These are phyloP conservation scores for Limonium bicolor DNA, from an alignment of 148 eudicot genomes.

Conservation along the genomic window DNA sequence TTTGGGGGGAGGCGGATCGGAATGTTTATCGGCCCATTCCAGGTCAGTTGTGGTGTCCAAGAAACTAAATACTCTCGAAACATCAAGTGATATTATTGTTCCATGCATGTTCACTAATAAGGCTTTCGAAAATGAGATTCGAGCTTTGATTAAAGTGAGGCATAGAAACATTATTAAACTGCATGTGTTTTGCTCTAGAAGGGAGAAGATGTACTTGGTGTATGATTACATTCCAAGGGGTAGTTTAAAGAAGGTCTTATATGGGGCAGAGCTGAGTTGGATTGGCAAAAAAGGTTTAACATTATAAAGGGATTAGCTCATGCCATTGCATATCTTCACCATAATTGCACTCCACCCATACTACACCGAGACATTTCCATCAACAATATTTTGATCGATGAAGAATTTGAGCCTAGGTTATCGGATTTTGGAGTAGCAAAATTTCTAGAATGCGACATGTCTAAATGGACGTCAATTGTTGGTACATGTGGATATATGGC, in stretches of 20 bases:
- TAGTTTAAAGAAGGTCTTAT: slow-evolving; percentile 45
- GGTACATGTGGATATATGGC: slow-evolving; percentile 98
- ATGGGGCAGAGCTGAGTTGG: slow-evolving; percentile 23
- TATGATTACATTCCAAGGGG: slow-evolving; percentile 70
- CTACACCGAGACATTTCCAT: slow-evolving; percentile 66
- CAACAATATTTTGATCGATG: slow-evolving; percentile 58
- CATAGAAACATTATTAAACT: slow-evolving; percentile 75
- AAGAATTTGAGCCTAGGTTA: slow-evolving; percentile 50
- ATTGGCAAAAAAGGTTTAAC: slow-evolving; percentile 51
- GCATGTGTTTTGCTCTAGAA: slow-evolving; percentile 43
- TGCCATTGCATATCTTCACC: slow-evolving; percentile 69
- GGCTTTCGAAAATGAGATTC: slow-evolving; percentile 72
- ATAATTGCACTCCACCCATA: slow-evolving; percentile 64
- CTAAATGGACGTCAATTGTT: slow-evolving; percentile 63
- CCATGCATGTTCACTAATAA: slow-evolving; percentile 17
- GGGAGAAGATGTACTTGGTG: slow-evolving; percentile 43
- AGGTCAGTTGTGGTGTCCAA: slow-evolving; percentile 62
- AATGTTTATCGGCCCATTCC: slow-evolving; percentile 46
- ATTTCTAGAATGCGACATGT: slow-evolving; percentile 37
- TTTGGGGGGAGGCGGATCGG: slow-evolving; percentile 79
- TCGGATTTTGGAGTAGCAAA: slow-evolving; percentile 87
- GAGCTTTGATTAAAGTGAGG: slow-evolving; percentile 48
- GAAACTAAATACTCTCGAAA: slow-evolving; percentile 44
- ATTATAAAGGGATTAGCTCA: slow-evolving; percentile 62
- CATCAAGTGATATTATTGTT: slow-evolving; percentile 30